A percentile compares a stretch with the other conserved stretches of the same genome.
These are phyloP conservation scores for Silybum marianum DNA, from an alignment of 129 eudicot species.

Conservation along the genomic window DNA sequence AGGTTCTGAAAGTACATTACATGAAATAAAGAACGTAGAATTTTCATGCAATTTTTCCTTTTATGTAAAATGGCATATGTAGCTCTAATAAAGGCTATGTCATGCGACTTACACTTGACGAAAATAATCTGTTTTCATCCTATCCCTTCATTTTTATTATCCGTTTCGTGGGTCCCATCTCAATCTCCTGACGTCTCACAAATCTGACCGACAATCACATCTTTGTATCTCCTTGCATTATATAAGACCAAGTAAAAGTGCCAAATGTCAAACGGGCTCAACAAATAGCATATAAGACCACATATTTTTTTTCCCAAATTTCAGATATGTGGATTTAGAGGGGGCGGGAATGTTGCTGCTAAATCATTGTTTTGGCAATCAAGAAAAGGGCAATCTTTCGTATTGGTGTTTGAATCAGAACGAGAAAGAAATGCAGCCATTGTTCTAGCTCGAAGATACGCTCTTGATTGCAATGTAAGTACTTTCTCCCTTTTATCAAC, in stretches of 20 bases:
- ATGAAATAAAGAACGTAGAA: no score
- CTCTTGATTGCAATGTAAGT: slow-evolving; percentile 87
- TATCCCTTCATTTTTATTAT: not conserved
- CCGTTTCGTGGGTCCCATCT: not conserved
- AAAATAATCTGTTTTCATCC: no score
- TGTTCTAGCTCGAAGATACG: slow-evolving; percentile 76
- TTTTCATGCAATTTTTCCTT: no score
- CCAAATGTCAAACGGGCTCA: not conserved
- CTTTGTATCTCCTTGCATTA: slow-evolving; percentile 3
- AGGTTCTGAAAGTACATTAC: not conserved
- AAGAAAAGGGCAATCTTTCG: slow-evolving; percentile 86
- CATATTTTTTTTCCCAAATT: slow-evolving; percentile 14
- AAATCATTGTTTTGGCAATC: slow-evolving; percentile 96
- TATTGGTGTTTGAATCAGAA: slow-evolving; percentile 81
- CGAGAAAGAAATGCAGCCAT: slow-evolving; percentile 84
- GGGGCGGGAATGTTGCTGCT: slow-evolving; percentile 89
- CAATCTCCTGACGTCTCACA: slow-evolving; percentile 11
- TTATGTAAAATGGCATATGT: no score
- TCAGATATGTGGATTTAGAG: slow-evolving; percentile 96
- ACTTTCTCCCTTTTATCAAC: not conserved
- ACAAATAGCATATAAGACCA: slow-evolving; percentile 6
- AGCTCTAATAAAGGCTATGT: no score
- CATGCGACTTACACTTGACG: no score
- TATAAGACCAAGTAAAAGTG: not conserved
- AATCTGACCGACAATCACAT: not conserved